Evolutionary conservation across 1,284 basidiomycete species (phyloP), one percentile per base, ranked within the genome.

Genomic region (Puccinia polysora): DNA sequence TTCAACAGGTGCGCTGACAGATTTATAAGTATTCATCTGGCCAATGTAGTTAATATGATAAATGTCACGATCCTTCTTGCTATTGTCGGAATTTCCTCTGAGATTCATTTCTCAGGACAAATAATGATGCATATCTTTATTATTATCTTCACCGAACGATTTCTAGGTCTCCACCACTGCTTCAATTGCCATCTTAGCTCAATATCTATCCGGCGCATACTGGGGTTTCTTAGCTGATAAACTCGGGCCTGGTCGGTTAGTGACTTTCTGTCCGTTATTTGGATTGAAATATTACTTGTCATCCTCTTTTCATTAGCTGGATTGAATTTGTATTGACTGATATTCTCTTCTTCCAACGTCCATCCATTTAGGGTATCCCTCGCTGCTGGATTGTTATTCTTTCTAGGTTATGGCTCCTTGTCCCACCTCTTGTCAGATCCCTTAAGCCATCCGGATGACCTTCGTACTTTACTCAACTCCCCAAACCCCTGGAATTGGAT

Each of bases 151-250:
- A 65, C 2, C 3, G 15, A 14, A 45, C 23, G 18, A 43, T 59
- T 45, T 47, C 7, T 23, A 68, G 65, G 40, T 59, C 23, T 56
- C 65, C n/a, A 32, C 53, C 30, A 68, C 55, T 14, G 65, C 65
- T 49, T 68, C 65, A 32, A 58, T 68, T 20, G 32, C 65, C 6
- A 56, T 58, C 53, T 38, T 68, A 40, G 28, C 2, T 34, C 65
- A 68, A 30, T 68, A 68, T 25, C 23, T 68, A 43, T 68, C 38
- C 30, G 65, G 53, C 25, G 53, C 38, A 7, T 15, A 47, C 47
- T 68, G 65, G 65, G 65, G 65, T 56, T 28, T 40, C 23, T 49
- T 68, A 49, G 53, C 65, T 43, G 65, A 68, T 43, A 53, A 40
- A 56, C 34, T 47, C 20, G 65, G 65, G 18, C 45, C 65, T n/a